These are phyloP conservation scores for Nicotiana knightiana DNA, from an alignment of 257 asterid species.

Conservation along the genomic window DNA sequence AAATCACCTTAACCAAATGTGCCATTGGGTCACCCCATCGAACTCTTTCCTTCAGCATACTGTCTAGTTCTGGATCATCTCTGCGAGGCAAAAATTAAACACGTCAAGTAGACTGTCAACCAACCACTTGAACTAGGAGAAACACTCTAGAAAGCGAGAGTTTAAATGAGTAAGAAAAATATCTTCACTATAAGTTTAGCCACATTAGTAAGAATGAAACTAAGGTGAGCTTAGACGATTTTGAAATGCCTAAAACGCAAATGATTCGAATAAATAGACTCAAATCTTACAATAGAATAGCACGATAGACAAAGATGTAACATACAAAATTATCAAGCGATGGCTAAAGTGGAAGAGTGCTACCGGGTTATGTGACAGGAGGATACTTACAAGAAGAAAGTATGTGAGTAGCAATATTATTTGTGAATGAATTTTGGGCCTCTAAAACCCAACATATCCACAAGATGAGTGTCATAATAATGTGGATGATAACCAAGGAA, in stretches of 20 bases:
- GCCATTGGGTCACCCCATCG: constrained; percentile 99
- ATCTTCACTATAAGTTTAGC: not conserved
- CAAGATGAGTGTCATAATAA: not conserved
- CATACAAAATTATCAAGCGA: not conserved
- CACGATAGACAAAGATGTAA: not conserved
- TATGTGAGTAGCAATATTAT: not conserved
- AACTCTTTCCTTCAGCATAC: constrained; percentile 73
- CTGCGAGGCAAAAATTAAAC: constrained; percentile 28
- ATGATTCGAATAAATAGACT: not conserved
- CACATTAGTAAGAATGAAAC: not conserved
- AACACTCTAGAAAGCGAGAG: not conserved
- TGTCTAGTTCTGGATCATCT: constrained; percentile 90
- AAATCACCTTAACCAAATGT: constrained; percentile 63
- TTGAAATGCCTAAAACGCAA: not conserved
- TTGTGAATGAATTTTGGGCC: not conserved
- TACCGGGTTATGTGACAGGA: not conserved
- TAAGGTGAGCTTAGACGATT: not conserved
- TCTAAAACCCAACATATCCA: not conserved
- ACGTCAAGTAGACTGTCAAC: not conserved
- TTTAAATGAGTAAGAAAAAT: not conserved
- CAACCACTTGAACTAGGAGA: not conserved
- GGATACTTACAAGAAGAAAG: not conserved
- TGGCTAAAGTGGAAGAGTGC: not conserved
- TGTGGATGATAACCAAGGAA: not conserved
- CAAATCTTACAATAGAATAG: not conserved